These are phyloP conservation scores for Herpotrichia juniperi DNA, from an alignment of 2,329 filamentous ascomycete genomes.

Conservation along the genomic window DNA sequence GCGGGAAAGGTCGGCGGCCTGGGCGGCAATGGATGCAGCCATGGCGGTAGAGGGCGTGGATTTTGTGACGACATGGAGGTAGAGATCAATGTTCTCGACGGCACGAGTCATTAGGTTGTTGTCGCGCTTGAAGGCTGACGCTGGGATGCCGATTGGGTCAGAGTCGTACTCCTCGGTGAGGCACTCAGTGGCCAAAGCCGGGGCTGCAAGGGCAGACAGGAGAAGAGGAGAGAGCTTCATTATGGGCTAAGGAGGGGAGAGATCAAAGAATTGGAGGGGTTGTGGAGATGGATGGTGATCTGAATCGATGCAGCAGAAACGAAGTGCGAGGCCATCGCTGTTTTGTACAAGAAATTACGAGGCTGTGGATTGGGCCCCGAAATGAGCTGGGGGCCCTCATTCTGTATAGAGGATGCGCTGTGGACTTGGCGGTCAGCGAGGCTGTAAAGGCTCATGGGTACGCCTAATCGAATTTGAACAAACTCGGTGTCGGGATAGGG, in stretches of 20 bases:
- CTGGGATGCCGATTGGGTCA: conserved; percentile 19
- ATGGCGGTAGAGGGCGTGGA: conserved; percentile 10
- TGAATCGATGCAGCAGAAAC: background rate
- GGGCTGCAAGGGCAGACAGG: conserved; percentile 9
- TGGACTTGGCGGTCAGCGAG: too few species aligned
- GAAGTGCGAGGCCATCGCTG: background rate
- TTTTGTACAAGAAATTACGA: too few species aligned
- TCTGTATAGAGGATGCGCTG: too few species aligned
- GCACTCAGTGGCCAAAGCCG: conserved; percentile 8
- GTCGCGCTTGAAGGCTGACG: conserved; percentile 2
- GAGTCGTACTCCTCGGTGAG: conserved; percentile 16
- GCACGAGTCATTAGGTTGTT: conserved; percentile 14
- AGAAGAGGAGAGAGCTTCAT: conserved; percentile 16
- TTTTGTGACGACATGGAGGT: conserved; percentile 15
- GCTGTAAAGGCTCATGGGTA: too few species aligned
- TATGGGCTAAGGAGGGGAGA: conserved; percentile 2
- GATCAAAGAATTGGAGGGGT: background rate
- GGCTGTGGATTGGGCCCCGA: too few species aligned
- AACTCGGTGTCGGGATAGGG: too few species aligned
- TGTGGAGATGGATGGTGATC: background rate
- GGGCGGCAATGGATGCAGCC: conserved; percentile 9
- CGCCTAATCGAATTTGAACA: too few species aligned
- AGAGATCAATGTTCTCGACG: conserved; percentile 14
- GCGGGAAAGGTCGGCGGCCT: conserved; percentile 17
- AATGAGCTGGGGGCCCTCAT: background rate